These are phyloP conservation scores for Sordariomycetes sp. DNA, from an alignment of 2,329 filamentous ascomycete species.

Conservation along the genomic window DNA sequence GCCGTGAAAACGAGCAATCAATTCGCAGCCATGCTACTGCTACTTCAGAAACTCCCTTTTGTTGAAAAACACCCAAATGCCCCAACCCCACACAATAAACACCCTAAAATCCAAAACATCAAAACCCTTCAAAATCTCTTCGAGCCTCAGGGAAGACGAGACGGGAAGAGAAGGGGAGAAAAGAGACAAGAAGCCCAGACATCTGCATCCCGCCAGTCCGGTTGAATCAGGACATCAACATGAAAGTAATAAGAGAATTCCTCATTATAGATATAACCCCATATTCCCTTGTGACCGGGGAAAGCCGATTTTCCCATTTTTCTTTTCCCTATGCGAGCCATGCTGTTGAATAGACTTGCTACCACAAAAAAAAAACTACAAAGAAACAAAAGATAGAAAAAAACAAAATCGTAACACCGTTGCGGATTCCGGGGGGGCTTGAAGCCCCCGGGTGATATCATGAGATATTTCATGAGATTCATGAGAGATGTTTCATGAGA, in stretches of 20 bases:
- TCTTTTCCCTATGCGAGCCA: slow-evolving; percentile 6
- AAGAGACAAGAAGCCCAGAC: too few species aligned
- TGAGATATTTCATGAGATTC: too few species aligned
- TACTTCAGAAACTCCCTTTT: not conserved
- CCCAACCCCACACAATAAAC: not conserved
- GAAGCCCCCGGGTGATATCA: too few species aligned
- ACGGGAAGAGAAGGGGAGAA: too few species aligned
- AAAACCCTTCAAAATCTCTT: too few species aligned
- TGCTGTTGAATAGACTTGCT: slow-evolving; percentile 3
- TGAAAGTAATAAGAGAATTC: too few species aligned
- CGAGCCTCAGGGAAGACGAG: too few species aligned
- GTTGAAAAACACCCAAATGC: not conserved
- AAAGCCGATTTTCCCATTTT: not conserved
- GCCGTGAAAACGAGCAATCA: not conserved
- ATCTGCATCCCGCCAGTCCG: too few species aligned
- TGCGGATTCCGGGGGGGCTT: too few species aligned
- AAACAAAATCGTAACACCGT: slow-evolving; percentile 6
- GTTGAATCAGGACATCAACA: not conserved
- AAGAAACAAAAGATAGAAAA: slow-evolving; percentile 7
- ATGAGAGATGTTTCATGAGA: too few species aligned
- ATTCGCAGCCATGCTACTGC: not conserved
- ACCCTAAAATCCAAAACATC: not conserved
- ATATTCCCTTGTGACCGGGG: not conserved
- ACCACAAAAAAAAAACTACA: slow-evolving; percentile 3
- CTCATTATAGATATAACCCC: too few species aligned